Evolutionary conservation across 179 eudicot species (phyloP).

Genomic region (Dionaea muscipula): DNA sequence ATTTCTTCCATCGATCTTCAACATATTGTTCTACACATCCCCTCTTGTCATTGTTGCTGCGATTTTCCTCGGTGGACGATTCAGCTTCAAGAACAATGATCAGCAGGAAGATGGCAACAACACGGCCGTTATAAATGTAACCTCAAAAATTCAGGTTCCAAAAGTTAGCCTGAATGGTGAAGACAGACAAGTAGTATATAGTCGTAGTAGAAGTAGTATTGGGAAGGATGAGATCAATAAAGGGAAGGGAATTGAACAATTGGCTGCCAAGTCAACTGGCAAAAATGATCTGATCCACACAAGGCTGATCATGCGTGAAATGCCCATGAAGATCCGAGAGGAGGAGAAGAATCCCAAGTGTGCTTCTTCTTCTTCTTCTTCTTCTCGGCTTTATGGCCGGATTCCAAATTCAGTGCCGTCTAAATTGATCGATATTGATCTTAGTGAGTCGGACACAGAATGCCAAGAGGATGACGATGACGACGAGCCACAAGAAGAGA

Average conservation of each 20-base stretch:
- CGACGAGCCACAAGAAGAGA: constrained; percentile 14
- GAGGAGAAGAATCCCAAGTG: constrained; percentile 19
- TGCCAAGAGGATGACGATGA: constrained; percentile 21
- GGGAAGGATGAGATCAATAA: constrained; percentile 2
- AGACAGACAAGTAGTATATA: neutral
- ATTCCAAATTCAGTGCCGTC: neutral
- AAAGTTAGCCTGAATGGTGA: neutral
- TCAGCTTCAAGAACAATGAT: constrained; percentile 8
- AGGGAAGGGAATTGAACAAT: constrained; percentile 12
- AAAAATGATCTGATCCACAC: constrained; percentile 19
- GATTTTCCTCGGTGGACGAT: constrained; percentile 21
- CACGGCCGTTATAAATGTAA: neutral
- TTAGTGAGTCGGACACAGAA: constrained; percentile 19
- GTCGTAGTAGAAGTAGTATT: constrained; percentile 11
- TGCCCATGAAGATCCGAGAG: constrained; percentile 18
- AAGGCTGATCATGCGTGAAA: constrained; percentile 24
- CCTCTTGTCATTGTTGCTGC: constrained; percentile 27
- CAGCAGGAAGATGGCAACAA: constrained; percentile 11
- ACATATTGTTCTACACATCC: constrained; percentile 32
- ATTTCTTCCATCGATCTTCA: constrained; percentile 35
- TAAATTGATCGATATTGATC: constrained; percentile 10
- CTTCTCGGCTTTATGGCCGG: neutral
- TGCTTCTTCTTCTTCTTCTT: constrained; percentile 4
- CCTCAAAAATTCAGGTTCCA: neutral
- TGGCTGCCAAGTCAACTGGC: constrained; percentile 5